A percentile compares a stretch with the other conserved stretches of the same genome.
Conservation (phyloP, 1,284 basidiomycete genomes). For the Cerrena zonata region DNA sequence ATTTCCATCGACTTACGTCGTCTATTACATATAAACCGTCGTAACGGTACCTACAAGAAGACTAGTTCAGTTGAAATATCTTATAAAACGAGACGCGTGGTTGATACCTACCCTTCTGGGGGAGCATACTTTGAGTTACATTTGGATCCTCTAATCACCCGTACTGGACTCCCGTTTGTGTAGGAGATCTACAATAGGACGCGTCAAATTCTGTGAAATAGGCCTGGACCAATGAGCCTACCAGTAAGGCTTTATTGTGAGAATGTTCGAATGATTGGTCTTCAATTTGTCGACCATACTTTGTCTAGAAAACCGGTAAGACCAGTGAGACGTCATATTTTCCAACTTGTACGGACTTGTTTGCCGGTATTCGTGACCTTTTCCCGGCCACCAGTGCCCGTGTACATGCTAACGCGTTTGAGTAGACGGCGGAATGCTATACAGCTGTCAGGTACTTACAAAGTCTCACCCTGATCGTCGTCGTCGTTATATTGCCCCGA, state of each 20-base stretch:
- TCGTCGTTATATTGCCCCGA: constrained; percentile 40
- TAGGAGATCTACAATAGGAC: constrained; percentile 23
- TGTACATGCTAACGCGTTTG: constrained; percentile 31
- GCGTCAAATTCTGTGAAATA: background rate
- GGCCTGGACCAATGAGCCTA: constrained; percentile 16
- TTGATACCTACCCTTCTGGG: constrained; percentile 25
- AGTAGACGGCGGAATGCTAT: no score
- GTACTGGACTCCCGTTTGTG: constrained; percentile 32
- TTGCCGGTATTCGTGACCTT: background rate
- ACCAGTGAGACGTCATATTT: background rate
- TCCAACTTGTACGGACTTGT: background rate
- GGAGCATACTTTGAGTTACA: constrained; percentile 28
- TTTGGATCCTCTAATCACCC: constrained; percentile 35
- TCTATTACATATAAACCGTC: constrained; percentile 41
- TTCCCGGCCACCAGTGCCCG: constrained; percentile 29
- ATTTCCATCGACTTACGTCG: constrained; percentile 8
- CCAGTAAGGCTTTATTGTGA: constrained; percentile 30
- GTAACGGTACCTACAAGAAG: constrained; percentile 40
- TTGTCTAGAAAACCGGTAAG: constrained; percentile 8
- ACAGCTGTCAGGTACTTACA: constrained; percentile 35
- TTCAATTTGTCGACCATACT: constrained; percentile 24
- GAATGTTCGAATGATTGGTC: constrained; percentile 32
- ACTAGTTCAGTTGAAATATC: background rate
- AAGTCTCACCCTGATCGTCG: constrained; percentile 31
- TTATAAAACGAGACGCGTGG: background rate